Base-by-base conservation (phyloP, 179 eudicot species). In the Monotropa hypopitys region DNA sequence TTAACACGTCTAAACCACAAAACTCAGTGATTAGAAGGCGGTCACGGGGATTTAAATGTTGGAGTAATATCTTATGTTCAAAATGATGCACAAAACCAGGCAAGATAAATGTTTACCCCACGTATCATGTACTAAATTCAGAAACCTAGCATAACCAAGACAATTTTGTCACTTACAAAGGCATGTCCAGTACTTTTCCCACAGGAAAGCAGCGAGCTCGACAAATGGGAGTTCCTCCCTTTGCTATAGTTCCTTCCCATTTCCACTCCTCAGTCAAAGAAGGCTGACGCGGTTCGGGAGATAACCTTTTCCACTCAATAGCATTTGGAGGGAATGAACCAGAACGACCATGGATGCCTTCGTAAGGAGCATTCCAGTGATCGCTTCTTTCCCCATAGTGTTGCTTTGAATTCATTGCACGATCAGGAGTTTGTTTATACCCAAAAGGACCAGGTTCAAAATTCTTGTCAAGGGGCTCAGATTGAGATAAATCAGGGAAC, bases 151-250 rank as follows among this genome's bases (percentile, higher is more conserved):
- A 54, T 57, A 47, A 47, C 8, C 28, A 40, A 42, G 66, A 23
- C 51, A 42, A 35, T 73, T 83, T n/a, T n/a, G 26, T 57, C 61
- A 89, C 97, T 89, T 87, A 92, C 97, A 92, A 82, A 47, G 72
- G 51, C 84, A 89, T 82, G 76, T 92, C 97, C 53, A 88, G 79
- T 76, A 84, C 87, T 86, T 86, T 90, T 70, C 97, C 97, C 72
- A 90, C 95, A 32, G 96, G 97, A 80, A 92, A 89, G 81, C 97
- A 92, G 53, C 97, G 93, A 72, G 96, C 97, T 73, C 87, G 93
- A 81, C 97, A 92, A 80, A 92, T 85, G 51, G 93, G 80, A 74
- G 88, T 87, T 73, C 97, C 97, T 70, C 93, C 96, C 87, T 92
- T 92, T 54, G 96, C 97, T 80, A 92, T 88, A 35, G 87, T 88